A percentile compares a stretch with the other conserved stretches of the same genome.
Conservation (phyloP, 441 rosid species). For the Corymbia calophylla region DNA sequence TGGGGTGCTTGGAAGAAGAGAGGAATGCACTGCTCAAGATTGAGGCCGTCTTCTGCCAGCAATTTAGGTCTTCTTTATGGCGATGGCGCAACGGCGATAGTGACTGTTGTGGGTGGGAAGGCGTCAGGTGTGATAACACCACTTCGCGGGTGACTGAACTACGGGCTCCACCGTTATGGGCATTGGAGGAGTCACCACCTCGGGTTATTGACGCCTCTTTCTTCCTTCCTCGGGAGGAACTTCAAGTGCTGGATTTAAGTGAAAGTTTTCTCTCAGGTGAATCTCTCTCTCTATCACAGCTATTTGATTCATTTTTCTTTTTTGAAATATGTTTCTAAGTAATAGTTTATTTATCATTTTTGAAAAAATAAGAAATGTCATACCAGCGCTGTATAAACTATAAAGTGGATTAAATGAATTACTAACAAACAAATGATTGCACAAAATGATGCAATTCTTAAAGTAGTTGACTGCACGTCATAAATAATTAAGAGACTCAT, state of each 20-base stretch:
- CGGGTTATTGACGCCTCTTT: not conserved
- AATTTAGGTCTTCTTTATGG: too few species aligned
- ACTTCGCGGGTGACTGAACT: not conserved
- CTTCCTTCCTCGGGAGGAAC: not conserved
- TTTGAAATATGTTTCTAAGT: not conserved
- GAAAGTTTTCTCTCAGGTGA: not conserved
- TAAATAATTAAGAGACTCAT: not conserved
- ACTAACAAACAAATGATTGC: not conserved
- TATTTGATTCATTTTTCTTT: not conserved
- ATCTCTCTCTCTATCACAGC: not conserved
- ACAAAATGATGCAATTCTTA: not conserved
- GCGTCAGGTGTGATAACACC: not conserved
- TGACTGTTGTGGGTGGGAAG: not conserved
- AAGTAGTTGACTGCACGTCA: not conserved
- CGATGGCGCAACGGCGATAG: accelerated
- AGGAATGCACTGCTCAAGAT: not conserved
- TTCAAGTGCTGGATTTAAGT: not conserved
- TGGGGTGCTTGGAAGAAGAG: not conserved
- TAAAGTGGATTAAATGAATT: not conserved
- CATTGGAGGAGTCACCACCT: accelerated
- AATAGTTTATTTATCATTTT: not conserved
- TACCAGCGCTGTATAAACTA: accelerated
- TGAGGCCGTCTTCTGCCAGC: too few species aligned
- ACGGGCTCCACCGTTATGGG: accelerated
- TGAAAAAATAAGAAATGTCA: not conserved